Evolutionary conservation across 345 rosid species (phyloP), one percentile per base, ranked within the genome.

Genomic region (Populus davidiana): DNA sequence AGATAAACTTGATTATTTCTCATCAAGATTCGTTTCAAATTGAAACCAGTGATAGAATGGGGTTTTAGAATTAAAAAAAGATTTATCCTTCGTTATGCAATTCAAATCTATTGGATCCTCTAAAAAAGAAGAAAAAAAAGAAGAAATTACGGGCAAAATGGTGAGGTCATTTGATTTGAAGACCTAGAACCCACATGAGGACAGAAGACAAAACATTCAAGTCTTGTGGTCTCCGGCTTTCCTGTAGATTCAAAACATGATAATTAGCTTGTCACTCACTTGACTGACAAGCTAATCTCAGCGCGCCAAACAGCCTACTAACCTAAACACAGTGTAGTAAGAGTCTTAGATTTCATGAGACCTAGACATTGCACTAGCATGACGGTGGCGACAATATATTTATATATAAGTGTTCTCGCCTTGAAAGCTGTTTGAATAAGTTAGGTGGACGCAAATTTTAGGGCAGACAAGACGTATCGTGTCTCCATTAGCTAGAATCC

Each of bases 311-410:
- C 17, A 6, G 0, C 5, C 47, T 47, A 56, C 27, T 12, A 7
- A 2, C 43, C 3, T 11, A 79, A 18, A 8, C 44, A 67, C 47
- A 29, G 38, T 36, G 7, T 12, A 33, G 27, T 10, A 47, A 2
- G 9, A 69, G 66, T 4, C 35, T 33, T 74, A 21, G 52, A 73
- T 54, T 74, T 77, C n/a, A 33, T 83, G 72, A 75, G 72, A 75
- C 82, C 80, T 49, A 41, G 0, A 63, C 68, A 44, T 76, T 70
- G 76, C 79, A 76, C 36, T 66, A 63, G 39, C 54, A 54, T 83
- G 86, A 83, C 77, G 77, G 67, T 63, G 54, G 67, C 63, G 63
- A 27, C 52, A 33, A 69, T 35, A 69, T 49, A 49, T 41, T 41
- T 41, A 41, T 27, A 27, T 27, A 33, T 0, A 33, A 33, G 54